phyloP scores from a whole-genome alignment of 805 yeast species.

The Lipomyces orientalis region DNA sequence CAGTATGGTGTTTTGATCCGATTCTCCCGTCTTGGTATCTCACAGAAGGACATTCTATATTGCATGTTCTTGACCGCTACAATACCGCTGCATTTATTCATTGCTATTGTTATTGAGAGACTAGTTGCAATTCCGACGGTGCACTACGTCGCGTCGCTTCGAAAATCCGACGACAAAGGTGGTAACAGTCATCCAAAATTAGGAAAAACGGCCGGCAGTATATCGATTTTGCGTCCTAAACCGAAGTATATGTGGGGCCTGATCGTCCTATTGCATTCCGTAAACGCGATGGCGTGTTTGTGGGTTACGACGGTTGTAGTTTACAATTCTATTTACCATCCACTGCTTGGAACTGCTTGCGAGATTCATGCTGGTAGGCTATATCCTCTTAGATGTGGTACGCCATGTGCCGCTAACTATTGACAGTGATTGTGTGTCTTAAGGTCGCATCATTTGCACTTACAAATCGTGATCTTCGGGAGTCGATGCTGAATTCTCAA shows the following conservation, averaged over 20 bases:
- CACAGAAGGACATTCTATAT: conserved; percentile 43
- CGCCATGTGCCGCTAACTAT: not conserved
- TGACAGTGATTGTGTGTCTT: conserved; percentile 47
- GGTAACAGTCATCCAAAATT: not conserved
- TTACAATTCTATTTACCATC: conserved; percentile 48
- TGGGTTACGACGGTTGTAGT: conserved; percentile 45
- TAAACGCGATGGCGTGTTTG: conserved; percentile 44
- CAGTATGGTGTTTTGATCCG: conserved; percentile 47
- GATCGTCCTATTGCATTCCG: conserved; percentile 45
- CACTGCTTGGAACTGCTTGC: conserved; percentile 52
- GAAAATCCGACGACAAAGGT: not conserved
- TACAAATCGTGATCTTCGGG: conserved; percentile 53
- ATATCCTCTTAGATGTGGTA: not conserved
- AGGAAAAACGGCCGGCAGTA: conserved; percentile 4
- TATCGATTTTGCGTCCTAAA: conserved; percentile 27
- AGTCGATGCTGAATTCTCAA: conserved; percentile 33
- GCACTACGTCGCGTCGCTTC: conserved; percentile 14
- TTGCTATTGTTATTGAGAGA: conserved; percentile 48
- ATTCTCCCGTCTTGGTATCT: conserved; percentile 44
- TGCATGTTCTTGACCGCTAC: conserved; percentile 41
- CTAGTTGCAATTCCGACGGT: conserved; percentile 41
- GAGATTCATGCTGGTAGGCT: conserved; percentile 47
- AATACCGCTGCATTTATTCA: conserved; percentile 47
- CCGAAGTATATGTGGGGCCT: conserved; percentile 44
- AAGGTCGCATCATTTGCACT: conserved; percentile 53